Base-by-base conservation (phyloP, 139 green algal genomes). In the Coccomyxa sp. region DNA sequence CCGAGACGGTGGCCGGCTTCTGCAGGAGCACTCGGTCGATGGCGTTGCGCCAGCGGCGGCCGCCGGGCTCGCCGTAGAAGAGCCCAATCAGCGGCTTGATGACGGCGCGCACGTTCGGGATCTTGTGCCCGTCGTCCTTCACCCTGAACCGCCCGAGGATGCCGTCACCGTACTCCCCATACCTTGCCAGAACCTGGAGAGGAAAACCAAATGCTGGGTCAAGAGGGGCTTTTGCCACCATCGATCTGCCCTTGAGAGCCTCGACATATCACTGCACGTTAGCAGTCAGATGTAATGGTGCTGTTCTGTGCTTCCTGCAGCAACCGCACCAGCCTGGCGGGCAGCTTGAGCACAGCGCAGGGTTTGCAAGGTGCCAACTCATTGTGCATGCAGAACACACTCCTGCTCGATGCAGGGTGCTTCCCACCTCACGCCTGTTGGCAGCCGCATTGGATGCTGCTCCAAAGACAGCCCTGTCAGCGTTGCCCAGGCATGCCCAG, bases 41-140 rank as follows among this genome's bases (percentile, higher is more conserved):
- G n/a, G 77, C 79, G 40, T 80, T 75, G 22, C 80, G 77, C 86
- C 87, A 95, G 40, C 78, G 81, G 78, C 92, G 92, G 55, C 71
- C 84, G 38, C 87, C 84, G 2, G 77, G 74, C 82, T 95, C 91
- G 4, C 87, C 90, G 73, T 94, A 86, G 76, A 97, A 96, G 36
- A 98, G 81, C 77, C 91, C 91, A n/a, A 97, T 83, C 58, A 96
- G 78, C 29, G 93, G 94, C 79, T 92, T 92, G 35, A 93, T 80
- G 16, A 97, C 70, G 1, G 84, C 82, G 69, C 93, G 88, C 44
- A 95, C 83, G 68, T 78, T 90, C 33, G 90, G 91, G 18, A 88
- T 79, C 29, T 70, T 34, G 68, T 86, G 77, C 6, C 89, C 89
- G 39, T 91, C 86, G 9, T 70, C 31, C 76, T 88, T 87, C 22